A percentile compares a stretch with the other conserved stretches of the same genome.
phyloP scores from a whole-genome alignment of 306 rosid genomes.

The Quercus robur region DNA sequence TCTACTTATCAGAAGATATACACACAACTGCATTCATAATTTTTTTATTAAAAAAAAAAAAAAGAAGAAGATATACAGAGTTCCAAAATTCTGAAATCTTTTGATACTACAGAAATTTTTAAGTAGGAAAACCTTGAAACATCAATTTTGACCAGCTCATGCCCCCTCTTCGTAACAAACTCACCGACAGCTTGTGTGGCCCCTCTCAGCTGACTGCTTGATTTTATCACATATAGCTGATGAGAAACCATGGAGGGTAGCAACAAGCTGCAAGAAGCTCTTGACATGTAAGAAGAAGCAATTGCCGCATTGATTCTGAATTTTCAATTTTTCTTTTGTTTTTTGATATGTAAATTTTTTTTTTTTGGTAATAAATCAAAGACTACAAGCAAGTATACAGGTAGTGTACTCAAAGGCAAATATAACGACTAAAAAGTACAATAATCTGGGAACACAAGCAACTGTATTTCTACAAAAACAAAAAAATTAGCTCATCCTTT shows the following conservation, averaged over 20 bases:
- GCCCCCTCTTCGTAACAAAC: slow-evolving; percentile 74
- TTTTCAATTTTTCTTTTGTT: background rate
- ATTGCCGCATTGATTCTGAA: background rate
- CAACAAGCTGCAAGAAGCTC: slow-evolving; percentile 64
- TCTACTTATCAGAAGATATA: slow-evolving; percentile 18
- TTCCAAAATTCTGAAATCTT: slow-evolving; percentile 6
- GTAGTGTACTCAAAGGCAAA: too few species aligned
- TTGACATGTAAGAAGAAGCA: background rate
- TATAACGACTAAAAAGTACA: too few species aligned
- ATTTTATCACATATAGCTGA: slow-evolving; percentile 82
- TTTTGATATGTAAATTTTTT: too few species aligned
- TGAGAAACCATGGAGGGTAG: slow-evolving; percentile 75
- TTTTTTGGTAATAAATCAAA: too few species aligned
- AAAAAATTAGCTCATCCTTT: slow-evolving; percentile 63
- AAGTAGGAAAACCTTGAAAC: slow-evolving; percentile 67
- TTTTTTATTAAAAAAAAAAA: too few species aligned
- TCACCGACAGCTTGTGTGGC: slow-evolving; percentile 88
- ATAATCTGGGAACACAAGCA: too few species aligned
- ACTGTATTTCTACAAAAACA: too few species aligned
- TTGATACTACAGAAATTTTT: slow-evolving; percentile 5
- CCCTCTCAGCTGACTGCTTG: slow-evolving; percentile 95
- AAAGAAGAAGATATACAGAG: slow-evolving; percentile 3
- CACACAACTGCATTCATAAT: slow-evolving; percentile 1
- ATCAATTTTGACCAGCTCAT: slow-evolving; percentile 71
- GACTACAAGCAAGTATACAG: too few species aligned